Percentiles rank a stretch among this genome's conserved stretches.
Conservation (phyloP, 192 early-diverging fungal genomes). For the Gryganskiella cystojenkinii region DNA sequence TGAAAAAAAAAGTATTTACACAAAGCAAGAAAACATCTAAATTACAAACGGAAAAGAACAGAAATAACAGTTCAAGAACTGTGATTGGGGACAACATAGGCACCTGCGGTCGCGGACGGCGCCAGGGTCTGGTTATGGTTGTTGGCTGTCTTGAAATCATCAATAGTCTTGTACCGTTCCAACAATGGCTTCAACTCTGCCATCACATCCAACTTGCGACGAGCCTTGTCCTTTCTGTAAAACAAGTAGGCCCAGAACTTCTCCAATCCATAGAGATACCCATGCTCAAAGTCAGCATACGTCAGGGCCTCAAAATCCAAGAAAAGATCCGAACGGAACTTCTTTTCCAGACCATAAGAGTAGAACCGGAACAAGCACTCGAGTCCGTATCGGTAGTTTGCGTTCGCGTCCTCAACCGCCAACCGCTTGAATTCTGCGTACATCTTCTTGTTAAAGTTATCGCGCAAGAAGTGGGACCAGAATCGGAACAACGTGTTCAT, state of each 20-base stretch:
- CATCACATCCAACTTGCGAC: constrained; percentile 67
- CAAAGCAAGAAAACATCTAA: no score
- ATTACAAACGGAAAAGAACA: no score
- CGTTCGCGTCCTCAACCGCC: constrained; percentile 87
- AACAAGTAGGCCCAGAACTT: constrained; percentile 97
- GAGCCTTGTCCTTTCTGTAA: constrained; percentile 88
- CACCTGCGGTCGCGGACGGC: no score
- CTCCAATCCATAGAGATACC: constrained; percentile 87
- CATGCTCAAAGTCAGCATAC: constrained; percentile 76
- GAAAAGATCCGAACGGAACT: constrained; percentile 87
- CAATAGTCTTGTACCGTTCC: constrained; percentile 65
- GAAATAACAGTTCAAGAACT: no score
- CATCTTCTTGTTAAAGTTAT: constrained; percentile 94
- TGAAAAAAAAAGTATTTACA: no score
- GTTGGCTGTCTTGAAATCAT: constrained; percentile 39
- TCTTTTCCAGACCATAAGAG: constrained; percentile 93
- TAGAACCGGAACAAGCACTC: constrained; percentile 98
- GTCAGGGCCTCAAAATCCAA: constrained; percentile 89
- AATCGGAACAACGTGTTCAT: constrained; percentile 98
- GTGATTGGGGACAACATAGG: no score
- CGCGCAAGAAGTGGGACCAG: constrained; percentile 98
- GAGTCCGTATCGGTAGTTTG: constrained; percentile 90
- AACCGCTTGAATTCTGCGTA: constrained; percentile 91
- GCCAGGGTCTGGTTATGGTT: constrained; percentile 20
- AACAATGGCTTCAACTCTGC: constrained; percentile 65